phyloP scores from a whole-genome alignment of 768 basidiomycete genomes.

The Naganishia friedmannii region DNA sequence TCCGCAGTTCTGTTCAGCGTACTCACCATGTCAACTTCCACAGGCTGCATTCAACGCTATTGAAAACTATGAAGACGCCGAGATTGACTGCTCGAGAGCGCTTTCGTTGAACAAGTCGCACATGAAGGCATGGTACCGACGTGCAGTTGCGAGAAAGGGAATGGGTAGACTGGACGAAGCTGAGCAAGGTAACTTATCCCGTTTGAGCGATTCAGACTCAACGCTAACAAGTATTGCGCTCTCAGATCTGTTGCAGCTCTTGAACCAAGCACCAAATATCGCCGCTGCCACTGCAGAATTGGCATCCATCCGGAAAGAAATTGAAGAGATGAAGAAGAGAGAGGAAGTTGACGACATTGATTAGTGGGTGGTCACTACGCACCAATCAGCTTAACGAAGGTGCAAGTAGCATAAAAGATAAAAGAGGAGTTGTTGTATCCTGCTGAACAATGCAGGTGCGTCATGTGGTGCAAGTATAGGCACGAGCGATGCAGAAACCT shows the following conservation, averaged over 20 bases:
- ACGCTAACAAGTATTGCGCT: neutral
- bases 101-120: constrained; percentile 44
- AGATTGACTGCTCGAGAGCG: constrained; percentile 48
- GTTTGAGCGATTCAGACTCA: neutral
- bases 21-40: neutral
- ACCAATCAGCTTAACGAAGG: neutral
- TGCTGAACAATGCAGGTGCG: neutral
- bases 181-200: constrained; percentile 33
- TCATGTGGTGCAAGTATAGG: neutral
- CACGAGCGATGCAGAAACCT: neutral
- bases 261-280: constrained; percentile 35
- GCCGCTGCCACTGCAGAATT: constrained; percentile 32
- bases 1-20: too few species aligned
- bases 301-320: constrained; percentile 32
- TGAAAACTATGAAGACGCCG: constrained; percentile 46
- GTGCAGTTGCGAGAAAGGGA: constrained; percentile 46
- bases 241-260: constrained; percentile 30
- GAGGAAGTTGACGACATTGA: constrained; percentile 30
- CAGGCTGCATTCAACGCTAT: constrained; percentile 47
- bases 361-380: neutral
- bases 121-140: constrained; percentile 50
- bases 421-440: neutral
- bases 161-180: constrained; percentile 47
- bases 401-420: neutral
- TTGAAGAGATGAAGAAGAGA: constrained; percentile 34